Conservation (phyloP, 768 basidiomycete species). For the Mycena rosella region DNA sequence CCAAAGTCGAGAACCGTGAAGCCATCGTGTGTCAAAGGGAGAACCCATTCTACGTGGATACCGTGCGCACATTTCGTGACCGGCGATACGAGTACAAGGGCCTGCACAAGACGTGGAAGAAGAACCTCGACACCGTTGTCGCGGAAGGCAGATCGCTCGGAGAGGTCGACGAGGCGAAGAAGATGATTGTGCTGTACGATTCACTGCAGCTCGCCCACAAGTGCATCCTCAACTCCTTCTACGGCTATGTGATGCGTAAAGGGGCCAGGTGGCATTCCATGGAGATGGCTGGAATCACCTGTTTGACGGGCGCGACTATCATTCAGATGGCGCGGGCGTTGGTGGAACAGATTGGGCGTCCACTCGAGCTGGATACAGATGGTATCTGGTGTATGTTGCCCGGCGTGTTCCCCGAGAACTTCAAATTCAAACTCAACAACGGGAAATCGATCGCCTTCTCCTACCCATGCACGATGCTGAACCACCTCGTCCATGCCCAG, state of each 20-base stretch:
- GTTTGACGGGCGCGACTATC: constrained; percentile 96
- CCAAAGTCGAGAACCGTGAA: constrained; percentile 92
- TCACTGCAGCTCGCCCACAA: constrained; percentile 99
- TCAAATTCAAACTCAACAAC: constrained; percentile 90
- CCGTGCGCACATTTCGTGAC: constrained; percentile 96
- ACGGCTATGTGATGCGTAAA: constrained; percentile 99
- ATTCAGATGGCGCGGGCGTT: constrained; percentile 99
- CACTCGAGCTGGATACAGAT: constrained; percentile 97
- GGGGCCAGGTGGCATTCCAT: constrained; percentile 99
- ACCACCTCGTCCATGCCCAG: constrained; percentile 94
- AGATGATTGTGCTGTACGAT: constrained; percentile 99
- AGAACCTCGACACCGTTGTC: constrained; percentile 85
- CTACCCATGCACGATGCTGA: constrained; percentile 99
- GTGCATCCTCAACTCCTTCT: constrained; percentile 99
- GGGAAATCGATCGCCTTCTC: constrained; percentile 93
- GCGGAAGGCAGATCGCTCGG: constrained; percentile 80
- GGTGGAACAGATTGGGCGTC: constrained; percentile 97
- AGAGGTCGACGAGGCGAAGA: constrained; percentile 96
- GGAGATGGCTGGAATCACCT: constrained; percentile 99
- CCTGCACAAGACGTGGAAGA: constrained; percentile 99
- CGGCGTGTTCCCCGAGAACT: constrained; percentile 97
- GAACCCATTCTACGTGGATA: constrained; percentile 99
- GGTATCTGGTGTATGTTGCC: constrained; percentile 99
- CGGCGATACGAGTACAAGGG: constrained; percentile 99
- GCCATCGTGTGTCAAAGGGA: constrained; percentile 97